Evolutionary conservation across 78 protist species (phyloP).

Genomic region (Dictyostelium brefeldianum): DNA sequence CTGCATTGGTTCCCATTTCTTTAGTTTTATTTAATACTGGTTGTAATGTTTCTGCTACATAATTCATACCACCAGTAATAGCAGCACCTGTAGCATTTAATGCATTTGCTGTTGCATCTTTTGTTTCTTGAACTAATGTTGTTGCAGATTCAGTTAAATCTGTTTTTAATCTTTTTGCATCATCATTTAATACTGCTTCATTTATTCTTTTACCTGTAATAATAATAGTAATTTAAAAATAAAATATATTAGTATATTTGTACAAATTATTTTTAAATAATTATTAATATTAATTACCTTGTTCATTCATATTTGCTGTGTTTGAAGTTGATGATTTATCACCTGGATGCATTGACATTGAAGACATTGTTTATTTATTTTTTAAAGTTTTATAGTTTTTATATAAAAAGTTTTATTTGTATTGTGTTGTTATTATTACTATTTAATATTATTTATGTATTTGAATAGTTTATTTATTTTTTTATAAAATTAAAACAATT

Average conservation of each 20-base stretch:
- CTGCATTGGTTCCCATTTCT: conserved; percentile 40
- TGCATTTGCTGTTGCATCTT: conserved; percentile 6
- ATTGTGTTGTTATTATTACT: too few species aligned
- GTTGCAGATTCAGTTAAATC: neutral
- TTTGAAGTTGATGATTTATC: conserved; percentile 49
- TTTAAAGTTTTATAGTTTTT: too few species aligned
- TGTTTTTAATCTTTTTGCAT: conserved; percentile 32
- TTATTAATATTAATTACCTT: neutral
- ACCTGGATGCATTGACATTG: conserved; percentile 61
- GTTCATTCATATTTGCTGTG: conserved; percentile 47
- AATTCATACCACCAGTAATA: neutral
- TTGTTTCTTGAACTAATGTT: neutral
- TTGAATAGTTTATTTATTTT: neutral
- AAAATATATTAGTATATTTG: neutral
- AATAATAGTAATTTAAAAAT: neutral
- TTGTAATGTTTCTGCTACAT: conserved; percentile 24
- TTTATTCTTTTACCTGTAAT: conserved; percentile 1
- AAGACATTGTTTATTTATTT: neutral
- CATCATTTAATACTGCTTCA: neutral
- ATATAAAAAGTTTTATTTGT: too few species aligned
- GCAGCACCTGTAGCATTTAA: conserved; percentile 33
- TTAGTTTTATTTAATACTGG: conserved; percentile 68
- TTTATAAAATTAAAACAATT: neutral
- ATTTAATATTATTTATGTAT: too few species aligned
- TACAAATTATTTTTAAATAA: neutral